phyloP scores from a whole-genome alignment of 2,329 filamentous ascomycete genomes.

The Bipolaris zeicola region DNA sequence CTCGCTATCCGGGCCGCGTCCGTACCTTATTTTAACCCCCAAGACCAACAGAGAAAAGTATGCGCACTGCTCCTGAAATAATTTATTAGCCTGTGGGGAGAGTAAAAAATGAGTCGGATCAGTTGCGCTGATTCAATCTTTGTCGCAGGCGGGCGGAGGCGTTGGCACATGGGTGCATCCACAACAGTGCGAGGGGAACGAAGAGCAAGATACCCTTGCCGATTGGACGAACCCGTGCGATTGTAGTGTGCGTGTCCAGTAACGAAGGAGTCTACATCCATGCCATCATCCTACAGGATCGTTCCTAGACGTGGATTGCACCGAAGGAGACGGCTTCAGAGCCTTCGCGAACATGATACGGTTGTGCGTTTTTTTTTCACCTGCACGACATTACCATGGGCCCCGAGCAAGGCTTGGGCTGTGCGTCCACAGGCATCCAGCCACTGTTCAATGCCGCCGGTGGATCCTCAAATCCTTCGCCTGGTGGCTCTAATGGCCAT shows the following conservation, averaged over 20 bases:
- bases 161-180: constrained; percentile 7
- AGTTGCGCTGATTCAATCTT: constrained; percentile 7
- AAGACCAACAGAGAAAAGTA: constrained; percentile 1
- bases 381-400: constrained; percentile 9
- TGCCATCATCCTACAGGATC: background rate
- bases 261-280: background rate
- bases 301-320: background rate
- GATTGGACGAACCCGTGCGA: background rate
- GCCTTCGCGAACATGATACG: constrained; percentile 1
- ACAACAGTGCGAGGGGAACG: background rate
- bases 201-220: background rate
- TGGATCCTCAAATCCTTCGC: constrained; percentile 2
- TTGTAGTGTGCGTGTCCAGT: background rate
- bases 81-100: background rate
- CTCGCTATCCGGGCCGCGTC: constrained; percentile 15
- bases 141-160: constrained; percentile 1
- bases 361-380: constrained; percentile 1
- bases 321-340: background rate
- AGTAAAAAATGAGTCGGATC: background rate
- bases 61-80: constrained; percentile 2
- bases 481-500: background rate
- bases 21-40: constrained; percentile 16
- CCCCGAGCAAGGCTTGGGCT: background rate
- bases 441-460: background rate
- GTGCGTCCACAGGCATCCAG: background rate